These are phyloP conservation scores for Stephanodiscus triporus DNA, from an alignment of 108 stramenopile genomes.

Conservation along the genomic window DNA sequence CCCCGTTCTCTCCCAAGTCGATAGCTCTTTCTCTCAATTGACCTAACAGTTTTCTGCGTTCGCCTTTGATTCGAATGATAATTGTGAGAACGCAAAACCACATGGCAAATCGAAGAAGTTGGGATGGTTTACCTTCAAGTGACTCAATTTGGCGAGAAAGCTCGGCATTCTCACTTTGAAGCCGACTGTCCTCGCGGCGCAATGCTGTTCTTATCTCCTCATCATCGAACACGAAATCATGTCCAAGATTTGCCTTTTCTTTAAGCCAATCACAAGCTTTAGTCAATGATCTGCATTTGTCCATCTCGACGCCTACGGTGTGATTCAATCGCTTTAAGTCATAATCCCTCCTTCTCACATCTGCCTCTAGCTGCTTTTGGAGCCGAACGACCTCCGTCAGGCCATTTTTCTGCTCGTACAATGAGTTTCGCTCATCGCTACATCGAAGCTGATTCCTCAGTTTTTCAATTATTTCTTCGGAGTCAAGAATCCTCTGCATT, in stretches of 20 bases:
- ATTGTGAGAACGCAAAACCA: neutral
- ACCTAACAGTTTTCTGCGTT: slow-evolving; percentile 58
- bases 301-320: slow-evolving; percentile 50
- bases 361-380: slow-evolving; percentile 75
- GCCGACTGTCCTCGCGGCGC: slow-evolving; percentile 28
- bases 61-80: slow-evolving; percentile 33
- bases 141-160: slow-evolving; percentile 62
- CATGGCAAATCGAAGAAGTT: neutral
- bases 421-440: slow-evolving; percentile 55
- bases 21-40: slow-evolving; percentile 63
- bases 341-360: slow-evolving; percentile 59
- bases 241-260: slow-evolving; percentile 60
- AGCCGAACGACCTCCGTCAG: slow-evolving; percentile 62
- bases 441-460: slow-evolving; percentile 50
- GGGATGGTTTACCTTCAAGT: slow-evolving; percentile 49
- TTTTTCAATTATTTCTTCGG: slow-evolving; percentile 50
- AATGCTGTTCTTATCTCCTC: slow-evolving; percentile 52
- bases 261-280: slow-evolving; percentile 71
- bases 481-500: slow-evolving; percentile 6
- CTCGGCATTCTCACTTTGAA: slow-evolving; percentile 50
- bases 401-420: slow-evolving; percentile 78
- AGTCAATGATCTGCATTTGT: slow-evolving; percentile 52
- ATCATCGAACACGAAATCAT: slow-evolving; percentile 60
- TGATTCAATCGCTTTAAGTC: slow-evolving; percentile 57
- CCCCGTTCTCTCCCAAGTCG: slow-evolving; percentile 63